Evolutionary conservation across 2,329 filamentous ascomycete genomes (phyloP).

Genomic region (Grosmannia serpens): DNA sequence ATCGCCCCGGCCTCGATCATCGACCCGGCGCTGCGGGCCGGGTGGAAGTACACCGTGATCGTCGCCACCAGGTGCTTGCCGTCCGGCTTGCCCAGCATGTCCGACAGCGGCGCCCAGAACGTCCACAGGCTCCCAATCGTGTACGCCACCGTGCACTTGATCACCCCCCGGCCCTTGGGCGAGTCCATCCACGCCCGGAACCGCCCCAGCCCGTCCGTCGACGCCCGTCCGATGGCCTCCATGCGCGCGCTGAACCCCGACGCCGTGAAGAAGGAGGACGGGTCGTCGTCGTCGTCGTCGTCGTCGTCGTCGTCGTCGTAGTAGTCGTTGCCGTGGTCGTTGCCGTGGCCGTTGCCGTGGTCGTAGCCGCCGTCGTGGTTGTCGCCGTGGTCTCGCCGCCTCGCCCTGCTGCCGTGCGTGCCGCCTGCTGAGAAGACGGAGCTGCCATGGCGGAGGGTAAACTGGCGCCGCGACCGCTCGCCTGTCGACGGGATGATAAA

Average conservation of each 20-base stretch:
- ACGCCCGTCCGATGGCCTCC: slow-evolving; percentile 1
- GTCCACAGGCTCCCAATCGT: slow-evolving; percentile 77
- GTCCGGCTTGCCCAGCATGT: slow-evolving; percentile 69
- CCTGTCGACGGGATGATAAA: slow-evolving; percentile 81
- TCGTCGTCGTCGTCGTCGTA: slow-evolving; percentile 4
- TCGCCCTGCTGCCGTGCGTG: neutral
- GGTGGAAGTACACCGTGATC: slow-evolving; percentile 90
- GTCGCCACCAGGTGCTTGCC: slow-evolving; percentile 92
- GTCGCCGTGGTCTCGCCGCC: slow-evolving; percentile 19
- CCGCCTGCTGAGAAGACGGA: neutral
- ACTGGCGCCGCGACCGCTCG: slow-evolving; percentile 68
- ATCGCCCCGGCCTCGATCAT: slow-evolving; percentile 80
- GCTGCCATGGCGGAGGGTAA: slow-evolving; percentile 51
- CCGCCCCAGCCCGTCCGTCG: slow-evolving; percentile 12
- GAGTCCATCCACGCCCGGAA: slow-evolving; percentile 54
- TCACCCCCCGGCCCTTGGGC: slow-evolving; percentile 62
- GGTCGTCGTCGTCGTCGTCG: slow-evolving; percentile 21
- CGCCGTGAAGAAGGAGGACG: slow-evolving; percentile 21
- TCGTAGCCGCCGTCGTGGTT: neutral
- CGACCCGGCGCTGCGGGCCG: slow-evolving; percentile 71
- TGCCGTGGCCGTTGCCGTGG: slow-evolving; percentile 3
- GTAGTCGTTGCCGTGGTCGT: slow-evolving; percentile 21
- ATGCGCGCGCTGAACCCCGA: slow-evolving; percentile 14
- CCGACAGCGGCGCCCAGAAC: slow-evolving; percentile 62
- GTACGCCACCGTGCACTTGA: slow-evolving; percentile 90